Evolutionary conservation across 306 rosid species (phyloP).

Genomic region (Rosa chinensis): DNA sequence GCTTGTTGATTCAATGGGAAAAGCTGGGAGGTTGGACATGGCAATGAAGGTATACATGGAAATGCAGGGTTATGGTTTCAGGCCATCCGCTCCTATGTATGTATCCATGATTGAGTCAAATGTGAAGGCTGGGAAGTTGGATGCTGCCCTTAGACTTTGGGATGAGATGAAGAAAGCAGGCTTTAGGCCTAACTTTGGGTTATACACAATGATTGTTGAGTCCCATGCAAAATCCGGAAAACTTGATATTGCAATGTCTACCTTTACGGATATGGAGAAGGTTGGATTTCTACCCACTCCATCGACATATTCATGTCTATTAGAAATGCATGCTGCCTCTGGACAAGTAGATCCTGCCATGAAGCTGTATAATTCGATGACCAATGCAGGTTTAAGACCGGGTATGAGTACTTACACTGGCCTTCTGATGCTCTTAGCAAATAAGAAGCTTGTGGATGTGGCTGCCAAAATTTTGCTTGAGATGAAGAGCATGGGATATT

Average conservation of each 20-base stretch:
- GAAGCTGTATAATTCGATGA: constrained; percentile 92
- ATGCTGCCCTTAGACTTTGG: constrained; percentile 81
- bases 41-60: constrained; percentile 87
- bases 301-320: constrained; percentile 81
- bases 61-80: constrained; percentile 74
- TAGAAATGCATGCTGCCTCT: constrained; percentile 93
- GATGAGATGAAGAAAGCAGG: constrained; percentile 91
- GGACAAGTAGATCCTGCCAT: constrained; percentile 87
- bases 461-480: constrained; percentile 86
- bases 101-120: constrained; percentile 84
- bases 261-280: constrained; percentile 91
- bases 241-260: constrained; percentile 84
- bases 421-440: constrained; percentile 76
- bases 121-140: constrained; percentile 93
- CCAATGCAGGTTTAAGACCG: constrained; percentile 84
- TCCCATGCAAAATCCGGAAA: constrained; percentile 92
- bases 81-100: constrained; percentile 64
- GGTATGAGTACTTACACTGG: constrained; percentile 78
- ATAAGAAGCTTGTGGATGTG: constrained; percentile 75
- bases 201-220: constrained; percentile 85
- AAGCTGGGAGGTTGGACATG: constrained; percentile 84
- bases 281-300: constrained; percentile 96
- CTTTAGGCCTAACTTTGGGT: constrained; percentile 89
- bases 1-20: constrained; percentile 94
- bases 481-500: constrained; percentile 91